Conservation (phyloP, 2,329 filamentous ascomycete genomes). For the Parastagonospora nodorum region DNA sequence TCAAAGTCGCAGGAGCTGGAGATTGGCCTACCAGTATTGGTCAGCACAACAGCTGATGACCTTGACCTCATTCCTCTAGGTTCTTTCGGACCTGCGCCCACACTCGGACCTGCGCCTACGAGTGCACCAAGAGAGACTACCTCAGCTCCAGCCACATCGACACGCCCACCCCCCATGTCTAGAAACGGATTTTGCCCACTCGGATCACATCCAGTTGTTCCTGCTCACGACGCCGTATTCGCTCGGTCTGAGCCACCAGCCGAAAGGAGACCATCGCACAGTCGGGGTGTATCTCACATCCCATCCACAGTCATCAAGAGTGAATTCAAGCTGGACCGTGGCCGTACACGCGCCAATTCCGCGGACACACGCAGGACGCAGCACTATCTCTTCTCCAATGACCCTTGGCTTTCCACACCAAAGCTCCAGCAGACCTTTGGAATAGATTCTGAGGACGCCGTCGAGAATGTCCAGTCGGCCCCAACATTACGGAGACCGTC, state of each 20-base stretch:
- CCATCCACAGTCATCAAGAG: slow-evolving; percentile 17
- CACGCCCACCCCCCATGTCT: not conserved
- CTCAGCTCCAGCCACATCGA: slow-evolving; percentile 13
- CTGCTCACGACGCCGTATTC: slow-evolving; percentile 16
- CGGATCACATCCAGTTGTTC: slow-evolving; percentile 39
- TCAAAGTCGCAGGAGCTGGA: slow-evolving; percentile 33
- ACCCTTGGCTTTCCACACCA: slow-evolving; percentile 36
- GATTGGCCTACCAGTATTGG: slow-evolving; percentile 39
- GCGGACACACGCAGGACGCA: slow-evolving; percentile 31
- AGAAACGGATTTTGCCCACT: slow-evolving; percentile 37
- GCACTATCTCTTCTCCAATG: slow-evolving; percentile 32
- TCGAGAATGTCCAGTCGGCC: slow-evolving; percentile 19
- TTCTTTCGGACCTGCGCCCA: slow-evolving; percentile 37
- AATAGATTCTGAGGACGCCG: slow-evolving; percentile 13
- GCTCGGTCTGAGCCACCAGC: slow-evolving; percentile 16
- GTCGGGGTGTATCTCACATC: slow-evolving; percentile 30
- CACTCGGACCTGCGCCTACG: slow-evolving; percentile 17
- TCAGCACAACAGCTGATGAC: slow-evolving; percentile 40
- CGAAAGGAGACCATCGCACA: slow-evolving; percentile 6
- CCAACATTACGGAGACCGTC: slow-evolving; percentile 28
- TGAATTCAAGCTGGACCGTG: slow-evolving; percentile 19
- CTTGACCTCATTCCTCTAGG: slow-evolving; percentile 32
- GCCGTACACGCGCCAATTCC: slow-evolving; percentile 37
- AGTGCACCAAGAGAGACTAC: slow-evolving; percentile 4
- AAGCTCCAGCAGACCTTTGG: slow-evolving; percentile 17